These are phyloP conservation scores for Clitocybe nebularis DNA, from an alignment of 1,284 basidiomycete species.

Conservation along the genomic window DNA sequence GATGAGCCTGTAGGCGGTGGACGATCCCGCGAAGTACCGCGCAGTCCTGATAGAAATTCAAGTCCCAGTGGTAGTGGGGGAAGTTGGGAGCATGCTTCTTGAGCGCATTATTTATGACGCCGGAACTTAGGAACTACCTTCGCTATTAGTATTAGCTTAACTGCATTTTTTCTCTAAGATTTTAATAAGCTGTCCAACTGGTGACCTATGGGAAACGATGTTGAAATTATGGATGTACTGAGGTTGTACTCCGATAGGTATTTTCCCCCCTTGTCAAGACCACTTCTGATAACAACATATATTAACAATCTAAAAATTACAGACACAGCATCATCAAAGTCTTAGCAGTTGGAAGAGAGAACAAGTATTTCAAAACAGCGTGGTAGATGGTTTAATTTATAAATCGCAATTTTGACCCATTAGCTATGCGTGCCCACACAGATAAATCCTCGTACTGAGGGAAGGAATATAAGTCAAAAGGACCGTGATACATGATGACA, in stretches of 20 bases:
- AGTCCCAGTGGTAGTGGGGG: constrained; percentile 54
- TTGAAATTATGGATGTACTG: no score
- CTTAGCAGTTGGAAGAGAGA: no score
- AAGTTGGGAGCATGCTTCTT: constrained; percentile 73
- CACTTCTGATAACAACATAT: no score
- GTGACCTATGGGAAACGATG: no score
- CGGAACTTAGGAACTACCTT: constrained; percentile 1
- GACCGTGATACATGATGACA: constrained; percentile 2
- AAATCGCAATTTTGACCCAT: constrained; percentile 72
- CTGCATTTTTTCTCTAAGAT: no score
- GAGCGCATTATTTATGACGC: constrained; percentile 17
- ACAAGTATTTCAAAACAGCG: no score
- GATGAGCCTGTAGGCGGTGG: constrained; percentile 48
- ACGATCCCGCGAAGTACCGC: constrained; percentile 16
- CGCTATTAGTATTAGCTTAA: not conserved
- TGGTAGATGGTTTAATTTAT: no score
- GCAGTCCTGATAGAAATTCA: constrained; percentile 22
- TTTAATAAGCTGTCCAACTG: no score
- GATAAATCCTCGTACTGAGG: constrained; percentile 79
- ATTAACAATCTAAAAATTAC: constrained; percentile 10
- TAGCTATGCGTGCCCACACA: constrained; percentile 73
- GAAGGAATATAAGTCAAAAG: constrained; percentile 13
- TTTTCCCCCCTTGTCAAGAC: no score
- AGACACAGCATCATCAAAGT: constrained; percentile 10
- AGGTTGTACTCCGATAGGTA: no score